Conservation (phyloP, 2,329 filamentous ascomycete species). For the Knufia fluminis region DNA sequence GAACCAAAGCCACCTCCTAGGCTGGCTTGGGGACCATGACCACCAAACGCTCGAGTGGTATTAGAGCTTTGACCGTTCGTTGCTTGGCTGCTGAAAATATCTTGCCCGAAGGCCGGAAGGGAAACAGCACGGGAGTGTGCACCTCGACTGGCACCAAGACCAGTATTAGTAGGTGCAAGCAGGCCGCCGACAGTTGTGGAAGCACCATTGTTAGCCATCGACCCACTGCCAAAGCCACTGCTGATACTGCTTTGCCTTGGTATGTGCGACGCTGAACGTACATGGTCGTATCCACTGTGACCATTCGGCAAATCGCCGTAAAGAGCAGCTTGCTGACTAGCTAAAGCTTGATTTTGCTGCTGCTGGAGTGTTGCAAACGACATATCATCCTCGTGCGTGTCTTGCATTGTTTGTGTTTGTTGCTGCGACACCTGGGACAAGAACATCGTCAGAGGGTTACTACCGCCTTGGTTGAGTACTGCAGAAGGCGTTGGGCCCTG, state of each 20-base stretch:
- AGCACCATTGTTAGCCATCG: constrained; percentile 41
- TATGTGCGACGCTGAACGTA: constrained; percentile 31
- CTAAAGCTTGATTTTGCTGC: constrained; percentile 56
- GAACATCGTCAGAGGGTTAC: constrained; percentile 89
- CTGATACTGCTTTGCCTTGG: constrained; percentile 32
- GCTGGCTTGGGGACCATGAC: constrained; percentile 35
- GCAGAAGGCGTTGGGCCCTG: constrained; percentile 58
- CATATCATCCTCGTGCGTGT: constrained; percentile 34
- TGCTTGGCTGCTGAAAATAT: constrained; percentile 40
- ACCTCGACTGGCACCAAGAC: constrained; percentile 44
- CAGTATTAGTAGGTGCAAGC: constrained; percentile 58
- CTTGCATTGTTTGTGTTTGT: constrained; percentile 59
- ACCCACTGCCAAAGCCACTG: constrained; percentile 22
- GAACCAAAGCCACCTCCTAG: constrained; percentile 52
- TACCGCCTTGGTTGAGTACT: constrained; percentile 67
- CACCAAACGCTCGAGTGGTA: constrained; percentile 18
- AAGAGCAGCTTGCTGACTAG: constrained; percentile 68
- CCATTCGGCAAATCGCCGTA: constrained; percentile 59
- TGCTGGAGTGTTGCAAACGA: constrained; percentile 41
- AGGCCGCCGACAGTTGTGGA: constrained; percentile 67
- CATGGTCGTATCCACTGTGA: constrained; percentile 41
- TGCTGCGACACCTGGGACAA: constrained; percentile 62
- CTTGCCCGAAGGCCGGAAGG: constrained; percentile 63
- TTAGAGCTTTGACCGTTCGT: constrained; percentile 19
- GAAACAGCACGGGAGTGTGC: constrained; percentile 77